Evolutionary conservation across 257 asterid species (phyloP), one percentile per base, ranked within the genome.

Genomic region (Fraxinus anomala): DNA sequence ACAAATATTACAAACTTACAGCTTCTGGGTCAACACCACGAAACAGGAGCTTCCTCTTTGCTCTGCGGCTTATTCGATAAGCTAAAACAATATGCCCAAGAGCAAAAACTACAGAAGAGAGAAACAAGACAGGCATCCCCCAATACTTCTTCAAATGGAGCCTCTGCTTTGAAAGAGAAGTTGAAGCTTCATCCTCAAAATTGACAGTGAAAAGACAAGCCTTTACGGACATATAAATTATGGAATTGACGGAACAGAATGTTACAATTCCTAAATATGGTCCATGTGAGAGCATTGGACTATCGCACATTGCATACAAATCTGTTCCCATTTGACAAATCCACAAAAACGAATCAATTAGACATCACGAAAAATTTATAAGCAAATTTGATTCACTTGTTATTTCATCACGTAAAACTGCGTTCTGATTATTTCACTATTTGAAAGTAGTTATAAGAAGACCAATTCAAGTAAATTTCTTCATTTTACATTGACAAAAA

Each of bases 71-170:
- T 33, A 96, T 90, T 73, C 97, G 89, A 76, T 95, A 95, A 19
- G 99, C 97, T 73, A 95, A 86, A 40, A 93, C 99, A 77, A 88
- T 89, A 86, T 95, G 99, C 74, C 99, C 99, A 59, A 95, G 93
- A 81, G 98, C 98, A 90, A 95, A 90, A 75, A 88, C 98, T 76
- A 90, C 97, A 17, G 99, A 93, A 5, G 97, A 95, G 59, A 95
- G 90, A 87, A 95, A 95, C 79, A 95, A 87, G 69, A 95, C 94
- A 5, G 99, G 99, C 98, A 95, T 91, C 77, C 96, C 99, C 99
- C 98, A 95, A 11, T 97, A 91, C 90, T 86, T 95, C 86, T 93
- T 95, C 79, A 95, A 83, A 81, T 93, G 99, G 73, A 95, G 92
- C 91, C 90, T 90, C 85, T 86, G 92, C 88, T 90, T 88, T 39